A percentile compares a stretch with the other conserved stretches of the same genome.
Conservation (phyloP, 768 basidiomycete genomes). For the Myochromella boudieri region DNA sequence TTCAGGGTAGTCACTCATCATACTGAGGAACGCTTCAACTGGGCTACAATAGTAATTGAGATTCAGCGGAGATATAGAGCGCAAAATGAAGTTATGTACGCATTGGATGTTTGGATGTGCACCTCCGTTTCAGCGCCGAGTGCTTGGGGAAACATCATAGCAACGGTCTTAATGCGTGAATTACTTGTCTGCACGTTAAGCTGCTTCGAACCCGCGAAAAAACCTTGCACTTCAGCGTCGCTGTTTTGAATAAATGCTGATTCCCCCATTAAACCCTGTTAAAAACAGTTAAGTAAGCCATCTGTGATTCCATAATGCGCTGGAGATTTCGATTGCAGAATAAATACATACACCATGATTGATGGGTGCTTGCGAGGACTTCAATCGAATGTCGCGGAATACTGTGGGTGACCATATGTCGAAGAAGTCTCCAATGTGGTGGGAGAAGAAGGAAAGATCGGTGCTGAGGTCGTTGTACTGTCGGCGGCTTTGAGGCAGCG, state of each 20-base stretch:
- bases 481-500: neutral
- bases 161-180: neutral
- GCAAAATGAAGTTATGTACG: neutral
- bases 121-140: neutral
- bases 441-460: neutral
- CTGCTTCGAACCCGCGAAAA: neutral
- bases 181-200: neutral
- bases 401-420: conserved; percentile 4
- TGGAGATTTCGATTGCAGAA: neutral
- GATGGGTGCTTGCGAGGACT: neutral
- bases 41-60: neutral
- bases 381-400: neutral
- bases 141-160: conserved; percentile 1
- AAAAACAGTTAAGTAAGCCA: neutral
- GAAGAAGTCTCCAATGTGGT: conserved; percentile 1
- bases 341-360: conserved; percentile 2
- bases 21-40: neutral
- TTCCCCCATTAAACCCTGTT: neutral
- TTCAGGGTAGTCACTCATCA: conserved; percentile 2
- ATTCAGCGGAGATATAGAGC: neutral
- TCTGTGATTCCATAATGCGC: neutral
- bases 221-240: neutral
- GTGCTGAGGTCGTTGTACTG: conserved; percentile 4
- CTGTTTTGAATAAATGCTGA: neutral
- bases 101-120: neutral